Conservation (phyloP, 257 asterid genomes). For the Scutellaria galericulata region DNA sequence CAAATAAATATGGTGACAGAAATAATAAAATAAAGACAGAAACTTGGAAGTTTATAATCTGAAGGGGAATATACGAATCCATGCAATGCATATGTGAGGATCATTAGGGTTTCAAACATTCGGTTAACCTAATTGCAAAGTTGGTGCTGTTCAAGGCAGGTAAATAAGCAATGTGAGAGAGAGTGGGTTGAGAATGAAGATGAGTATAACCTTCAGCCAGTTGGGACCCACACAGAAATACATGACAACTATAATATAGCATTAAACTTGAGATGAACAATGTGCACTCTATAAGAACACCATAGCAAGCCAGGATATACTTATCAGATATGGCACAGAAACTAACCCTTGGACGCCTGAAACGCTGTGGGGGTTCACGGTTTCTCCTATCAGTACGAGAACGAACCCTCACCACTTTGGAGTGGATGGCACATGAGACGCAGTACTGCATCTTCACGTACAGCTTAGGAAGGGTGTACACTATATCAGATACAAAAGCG, state of each 20-base stretch:
- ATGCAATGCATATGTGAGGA: neutral
- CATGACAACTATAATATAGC: neutral
- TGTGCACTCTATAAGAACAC: no score
- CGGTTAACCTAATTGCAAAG: neutral
- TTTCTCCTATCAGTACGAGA: conserved; percentile 78
- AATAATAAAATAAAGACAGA: neutral
- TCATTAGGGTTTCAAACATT: neutral
- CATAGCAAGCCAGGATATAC: neutral
- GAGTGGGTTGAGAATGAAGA: no score
- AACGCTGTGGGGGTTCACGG: conserved; percentile 80
- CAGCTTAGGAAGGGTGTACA: conserved; percentile 75
- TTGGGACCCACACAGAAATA: neutral
- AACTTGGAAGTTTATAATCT: neutral
- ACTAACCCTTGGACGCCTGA: conserved; percentile 67
- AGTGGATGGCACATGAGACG: conserved; percentile 86
- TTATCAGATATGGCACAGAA: neutral
- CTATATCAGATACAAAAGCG: conserved; percentile 33
- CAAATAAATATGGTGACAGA: neutral
- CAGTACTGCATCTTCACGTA: conserved; percentile 91
- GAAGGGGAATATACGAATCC: neutral
- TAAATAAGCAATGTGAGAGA: neutral
- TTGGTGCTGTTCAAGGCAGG: neutral
- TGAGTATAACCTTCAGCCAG: neutral
- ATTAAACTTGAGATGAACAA: neutral
- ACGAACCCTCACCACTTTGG: conserved; percentile 93